Evolutionary conservation across 805 yeast species (phyloP), one percentile per base, ranked within the genome.

Genomic region (Pichia kluyveri): DNA sequence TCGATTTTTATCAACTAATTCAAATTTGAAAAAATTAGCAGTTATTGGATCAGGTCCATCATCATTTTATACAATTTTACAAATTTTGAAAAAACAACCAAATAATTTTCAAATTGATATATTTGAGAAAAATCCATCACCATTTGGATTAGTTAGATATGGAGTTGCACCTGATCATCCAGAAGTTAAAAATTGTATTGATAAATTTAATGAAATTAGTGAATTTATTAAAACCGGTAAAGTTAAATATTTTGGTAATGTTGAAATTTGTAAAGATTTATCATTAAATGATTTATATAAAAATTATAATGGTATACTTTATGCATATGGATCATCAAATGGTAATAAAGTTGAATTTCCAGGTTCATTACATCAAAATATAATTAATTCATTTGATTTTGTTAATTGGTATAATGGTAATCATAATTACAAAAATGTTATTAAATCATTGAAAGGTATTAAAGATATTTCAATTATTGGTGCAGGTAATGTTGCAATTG

Each of bases 121-220:
- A 64, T 89, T 81, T 69, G 99, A 93, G 59, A 75, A 79, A 52
- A 68, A 82, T 27, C 96, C 97, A 0, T 82, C 89, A 8, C 99
- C 99, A 0, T 91, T 76, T 68, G 99, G 99, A 0, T 71, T 93
- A 34, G 81, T 90, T 40, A 68, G 99, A 36, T 90, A 77, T 61
- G 99, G 99, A 1, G 98, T 93, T n/a, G 97, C 99, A 0, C 99
- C 99, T 2, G 99, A 93, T 66, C 60, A 93, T 65, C 96, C 96
- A 0, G 98, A 93, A 59, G 98, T 93, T 32, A 91, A 90, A 62
- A 81, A 81, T 51, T 85, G 93, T 70, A 73, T 82, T 62, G 84
- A 84, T 18, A 81, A 89, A 45, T 83, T 93, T 60, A 75, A 73
- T 10, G 80, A 82, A 26, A 57, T 23, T 5, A 5, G 7, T 23